Evolutionary conservation across 148 eudicot species (phyloP), one percentile per base, ranked within the genome.

Genomic region (Silene uniflora): DNA sequence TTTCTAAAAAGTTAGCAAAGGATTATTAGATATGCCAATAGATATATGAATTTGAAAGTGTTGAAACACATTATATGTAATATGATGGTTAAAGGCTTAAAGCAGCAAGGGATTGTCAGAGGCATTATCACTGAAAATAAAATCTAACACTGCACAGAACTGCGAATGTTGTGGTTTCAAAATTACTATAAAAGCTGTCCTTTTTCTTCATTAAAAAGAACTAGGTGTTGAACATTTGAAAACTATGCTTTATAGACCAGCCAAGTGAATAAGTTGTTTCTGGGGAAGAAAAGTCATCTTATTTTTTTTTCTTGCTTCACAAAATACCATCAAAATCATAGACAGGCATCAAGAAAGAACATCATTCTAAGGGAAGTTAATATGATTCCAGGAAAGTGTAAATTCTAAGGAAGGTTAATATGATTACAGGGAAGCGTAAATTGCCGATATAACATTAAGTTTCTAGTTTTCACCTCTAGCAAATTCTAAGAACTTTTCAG

Each of bases 1-100:
- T 87, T 89, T 74, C 99, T 95, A 96, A 72, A 76, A 62, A 58
- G 67, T 75, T 73, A 42, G 67, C 59, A 87, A 12, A 70, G 77
- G 56, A 82, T 71, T 54, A 32, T 39, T 39, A 39, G 44, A 39
- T 39, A 39, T 39, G 44, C 44, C 44, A 32, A 32, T 32, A 32
- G 35, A 32, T 32, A 32, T 39, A 39, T 39, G 44, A 39, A 39
- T 9, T n/a, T n/a, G n/a, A n/a, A n/a, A n/a, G n/a, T n/a, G n/a
- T 5, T 39, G 44, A 39, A 6, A 39, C 44, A 39, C 44, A 67
- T 17, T 35, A 4, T 22, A 17, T 35, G 3, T 18, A 67, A 52
- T 63, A 47, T 67, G 60, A 21, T 19, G 63, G 56, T 27, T 12
- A 12, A 12, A 65, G 44, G 63, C 29, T 27, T 12, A 12, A 12